Conservation (phyloP, 371 early-diverging fungal species). For the Mucor lusitanicus region DNA sequence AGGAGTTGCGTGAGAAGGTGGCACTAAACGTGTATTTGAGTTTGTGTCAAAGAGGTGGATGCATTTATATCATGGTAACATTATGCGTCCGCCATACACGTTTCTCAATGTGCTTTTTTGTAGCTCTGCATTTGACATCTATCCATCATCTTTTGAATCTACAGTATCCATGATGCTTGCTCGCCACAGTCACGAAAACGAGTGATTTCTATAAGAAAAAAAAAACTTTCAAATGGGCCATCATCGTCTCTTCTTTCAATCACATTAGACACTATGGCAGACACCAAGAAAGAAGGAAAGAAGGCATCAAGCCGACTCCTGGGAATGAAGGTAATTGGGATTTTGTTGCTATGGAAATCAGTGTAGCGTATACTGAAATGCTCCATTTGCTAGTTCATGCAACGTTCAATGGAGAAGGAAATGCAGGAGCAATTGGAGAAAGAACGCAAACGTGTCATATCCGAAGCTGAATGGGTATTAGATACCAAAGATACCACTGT, state of each 20-base stretch:
- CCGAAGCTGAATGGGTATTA: constrained; percentile 61
- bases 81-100: no score
- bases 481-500: constrained; percentile 44
- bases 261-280: background rate
- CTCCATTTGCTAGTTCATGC: constrained; percentile 50
- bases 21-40: background rate
- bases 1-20: background rate
- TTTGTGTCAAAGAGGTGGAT: background rate
- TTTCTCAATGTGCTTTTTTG: background rate
- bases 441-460: constrained; percentile 54
- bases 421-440: constrained; percentile 27
- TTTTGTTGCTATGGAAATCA: background rate
- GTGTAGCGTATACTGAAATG: background rate
- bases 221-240: background rate
- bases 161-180: background rate
- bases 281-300: constrained; percentile 24
- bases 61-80: no score
- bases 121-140: background rate
- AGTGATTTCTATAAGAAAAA: background rate
- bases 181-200: background rate
- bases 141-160: background rate
- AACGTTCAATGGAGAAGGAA: constrained; percentile 52
- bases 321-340: constrained; percentile 43
- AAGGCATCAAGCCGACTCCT: constrained; percentile 46
- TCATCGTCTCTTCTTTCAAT: background rate